phyloP scores from a whole-genome alignment of 2,329 filamentous ascomycete genomes.

The Ophiostoma angusticollis region DNA sequence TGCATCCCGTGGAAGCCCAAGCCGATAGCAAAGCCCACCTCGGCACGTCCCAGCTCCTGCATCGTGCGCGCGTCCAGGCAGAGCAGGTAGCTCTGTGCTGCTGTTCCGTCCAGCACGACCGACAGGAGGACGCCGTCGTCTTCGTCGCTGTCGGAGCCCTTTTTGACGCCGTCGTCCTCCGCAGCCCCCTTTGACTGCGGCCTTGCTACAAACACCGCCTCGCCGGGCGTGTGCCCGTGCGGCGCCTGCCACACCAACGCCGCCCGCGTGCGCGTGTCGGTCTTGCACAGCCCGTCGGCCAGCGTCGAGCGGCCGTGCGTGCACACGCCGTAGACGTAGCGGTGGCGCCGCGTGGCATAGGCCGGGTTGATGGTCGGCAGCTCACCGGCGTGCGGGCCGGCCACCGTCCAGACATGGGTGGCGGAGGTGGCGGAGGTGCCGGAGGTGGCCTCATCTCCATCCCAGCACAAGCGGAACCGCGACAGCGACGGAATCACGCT shows the following conservation, averaged over 20 bases:
- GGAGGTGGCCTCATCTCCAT: no score
- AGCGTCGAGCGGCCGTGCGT: slow-evolving; percentile 47
- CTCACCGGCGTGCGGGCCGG: slow-evolving; percentile 44
- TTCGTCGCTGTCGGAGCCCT: slow-evolving; percentile 33
- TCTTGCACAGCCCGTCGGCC: slow-evolving; percentile 52
- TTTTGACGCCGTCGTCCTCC: no score
- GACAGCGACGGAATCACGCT: slow-evolving; percentile 26
- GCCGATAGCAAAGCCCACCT: slow-evolving; percentile 45
- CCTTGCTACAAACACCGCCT: slow-evolving; percentile 52
- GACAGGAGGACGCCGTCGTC: slow-evolving; percentile 51
- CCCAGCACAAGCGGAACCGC: slow-evolving; percentile 23
- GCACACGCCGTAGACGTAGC: slow-evolving; percentile 47
- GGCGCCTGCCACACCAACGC: slow-evolving; percentile 39
- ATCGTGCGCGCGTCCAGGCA: slow-evolving; percentile 51
- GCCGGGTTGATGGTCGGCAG: slow-evolving; percentile 53
- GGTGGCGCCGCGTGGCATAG: slow-evolving; percentile 38
- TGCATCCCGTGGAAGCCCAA: slow-evolving; percentile 55
- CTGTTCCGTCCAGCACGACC: slow-evolving; percentile 50
- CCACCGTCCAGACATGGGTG: slow-evolving; percentile 31
- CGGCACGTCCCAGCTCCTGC: slow-evolving; percentile 50
- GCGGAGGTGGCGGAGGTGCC: slow-evolving; percentile 1
- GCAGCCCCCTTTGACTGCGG: slow-evolving; percentile 28
- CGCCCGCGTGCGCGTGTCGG: slow-evolving; percentile 42
- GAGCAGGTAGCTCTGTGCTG: slow-evolving; percentile 49
- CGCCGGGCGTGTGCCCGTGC: slow-evolving; percentile 51